Conservation (phyloP, 1,284 basidiomycete genomes). For the Microbotryum silenes-acaulis region DNA sequence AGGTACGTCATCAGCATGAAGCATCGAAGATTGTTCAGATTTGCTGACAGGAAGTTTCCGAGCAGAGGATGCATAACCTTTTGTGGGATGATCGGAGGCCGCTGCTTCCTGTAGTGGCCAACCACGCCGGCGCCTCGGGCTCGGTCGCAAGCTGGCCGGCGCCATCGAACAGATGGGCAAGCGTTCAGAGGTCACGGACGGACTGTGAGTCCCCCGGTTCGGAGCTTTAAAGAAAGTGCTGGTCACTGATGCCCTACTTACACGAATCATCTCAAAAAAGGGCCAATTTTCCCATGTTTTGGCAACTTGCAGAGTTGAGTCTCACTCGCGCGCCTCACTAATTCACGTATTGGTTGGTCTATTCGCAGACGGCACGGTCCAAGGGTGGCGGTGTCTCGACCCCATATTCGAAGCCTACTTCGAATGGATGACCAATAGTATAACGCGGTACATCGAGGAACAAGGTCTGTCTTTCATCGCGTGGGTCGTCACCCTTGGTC, state of each 20-base stretch:
- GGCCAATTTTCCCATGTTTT: slow-evolving; percentile 14
- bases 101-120: slow-evolving; percentile 4
- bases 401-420: slow-evolving; percentile 9
- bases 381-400: slow-evolving; percentile 3
- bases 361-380: not conserved
- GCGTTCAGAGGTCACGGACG: slow-evolving; percentile 4
- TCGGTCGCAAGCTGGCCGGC: slow-evolving; percentile 2
- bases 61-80: slow-evolving; percentile 6
- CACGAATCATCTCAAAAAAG: too few species aligned
- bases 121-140: slow-evolving; percentile 4
- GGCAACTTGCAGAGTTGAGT: not conserved
- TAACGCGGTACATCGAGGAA: not conserved
- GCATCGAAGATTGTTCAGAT: not conserved
- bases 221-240: not conserved
- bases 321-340: too few species aligned
- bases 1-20: not conserved
- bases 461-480: slow-evolving; percentile 13
- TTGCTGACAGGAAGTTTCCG: not conserved
- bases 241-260: not conserved
- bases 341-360: too few species aligned
- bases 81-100: not conserved
- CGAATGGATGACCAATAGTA: not conserved
- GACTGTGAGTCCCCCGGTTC: not conserved
- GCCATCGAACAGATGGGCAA: slow-evolving; percentile 7
- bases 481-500: slow-evolving; percentile 6